Evolutionary conservation across 2,329 filamentous ascomycete genomes (phyloP).

Genomic region (Colletotrichum theobromicola): DNA sequence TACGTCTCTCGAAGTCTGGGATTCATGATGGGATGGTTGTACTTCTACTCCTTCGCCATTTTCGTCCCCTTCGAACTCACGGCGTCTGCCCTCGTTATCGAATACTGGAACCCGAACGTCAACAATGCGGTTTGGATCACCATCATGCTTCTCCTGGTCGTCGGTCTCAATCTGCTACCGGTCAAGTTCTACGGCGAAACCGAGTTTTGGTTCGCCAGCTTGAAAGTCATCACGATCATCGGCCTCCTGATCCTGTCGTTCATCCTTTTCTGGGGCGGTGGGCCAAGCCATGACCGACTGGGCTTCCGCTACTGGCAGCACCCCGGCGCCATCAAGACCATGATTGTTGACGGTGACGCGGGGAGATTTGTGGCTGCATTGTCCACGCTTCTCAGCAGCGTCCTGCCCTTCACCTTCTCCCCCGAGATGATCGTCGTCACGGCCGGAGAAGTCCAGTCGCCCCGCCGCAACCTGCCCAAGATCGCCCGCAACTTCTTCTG

Average conservation of each 20-base stretch:
- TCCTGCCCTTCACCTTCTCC: constrained; percentile 23
- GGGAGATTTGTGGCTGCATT: constrained; percentile 11
- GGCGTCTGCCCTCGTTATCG: constrained; percentile 22
- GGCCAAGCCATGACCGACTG: constrained; percentile 21
- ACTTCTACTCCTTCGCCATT: constrained; percentile 56
- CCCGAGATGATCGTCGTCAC: constrained; percentile 25
- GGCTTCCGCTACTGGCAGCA: constrained; percentile 21
- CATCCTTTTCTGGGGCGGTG: constrained; percentile 21
- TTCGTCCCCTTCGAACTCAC: constrained; percentile 38
- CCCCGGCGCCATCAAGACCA: background rate
- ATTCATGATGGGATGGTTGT: constrained; percentile 62
- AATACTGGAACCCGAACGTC: constrained; percentile 22
- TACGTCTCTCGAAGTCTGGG: constrained; percentile 60
- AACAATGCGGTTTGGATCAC: constrained; percentile 22
- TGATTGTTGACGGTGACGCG: constrained; percentile 20
- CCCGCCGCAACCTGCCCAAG: constrained; percentile 42
- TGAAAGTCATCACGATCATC: constrained; percentile 58
- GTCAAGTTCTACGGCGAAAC: constrained; percentile 54
- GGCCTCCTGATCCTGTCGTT: constrained; percentile 70
- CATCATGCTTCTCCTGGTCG: constrained; percentile 18
- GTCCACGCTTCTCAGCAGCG: constrained; percentile 10
- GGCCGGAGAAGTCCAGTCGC: constrained; percentile 39
- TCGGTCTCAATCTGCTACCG: constrained; percentile 13
- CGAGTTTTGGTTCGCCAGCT: constrained; percentile 61
- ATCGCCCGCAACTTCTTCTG: constrained; percentile 28